Evolutionary conservation across 768 basidiomycete genomes (phyloP).

Genomic region (Lactifluus subvellereus): DNA sequence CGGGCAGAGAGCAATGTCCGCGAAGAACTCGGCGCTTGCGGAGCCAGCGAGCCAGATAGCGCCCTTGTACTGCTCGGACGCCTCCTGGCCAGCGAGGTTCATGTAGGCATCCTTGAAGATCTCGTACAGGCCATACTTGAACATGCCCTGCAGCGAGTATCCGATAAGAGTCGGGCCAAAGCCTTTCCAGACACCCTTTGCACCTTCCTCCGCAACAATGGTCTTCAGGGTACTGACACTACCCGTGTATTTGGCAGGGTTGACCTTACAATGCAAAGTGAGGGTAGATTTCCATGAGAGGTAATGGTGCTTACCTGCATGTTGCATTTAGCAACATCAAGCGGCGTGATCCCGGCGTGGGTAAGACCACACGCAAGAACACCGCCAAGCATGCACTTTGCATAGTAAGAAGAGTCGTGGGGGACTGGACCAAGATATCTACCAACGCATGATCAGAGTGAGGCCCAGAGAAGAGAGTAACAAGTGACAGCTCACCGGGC

Average conservation of each 20-base stretch:
- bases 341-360: constrained; percentile 81
- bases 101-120: constrained; percentile 91
- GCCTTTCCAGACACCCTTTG: constrained; percentile 89
- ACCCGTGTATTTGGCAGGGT: constrained; percentile 69
- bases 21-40: constrained; percentile 92
- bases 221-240: constrained; percentile 54
- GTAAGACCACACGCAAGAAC: constrained; percentile 82
- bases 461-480: constrained; percentile 12
- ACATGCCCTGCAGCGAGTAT: constrained; percentile 93
- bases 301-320: constrained; percentile 59
- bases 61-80: constrained; percentile 74
- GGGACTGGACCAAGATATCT: constrained; percentile 69
- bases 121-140: constrained; percentile 99
- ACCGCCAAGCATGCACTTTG: constrained; percentile 87
- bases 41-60: constrained; percentile 92
- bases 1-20: constrained; percentile 93
- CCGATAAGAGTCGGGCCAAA: constrained; percentile 90
- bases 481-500: constrained; percentile 44
- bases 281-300: neutral
- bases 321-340: constrained; percentile 88
- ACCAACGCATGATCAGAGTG: neutral
- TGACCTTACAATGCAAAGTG: constrained; percentile 44
- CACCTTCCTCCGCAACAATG: constrained; percentile 75
- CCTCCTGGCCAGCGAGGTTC: constrained; percentile 85
- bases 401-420: constrained; percentile 70